Evolutionary conservation across 2,329 filamentous ascomycete species (phyloP), one percentile per base, ranked within the genome.

Genomic region (Epichloe sylvatica): DNA sequence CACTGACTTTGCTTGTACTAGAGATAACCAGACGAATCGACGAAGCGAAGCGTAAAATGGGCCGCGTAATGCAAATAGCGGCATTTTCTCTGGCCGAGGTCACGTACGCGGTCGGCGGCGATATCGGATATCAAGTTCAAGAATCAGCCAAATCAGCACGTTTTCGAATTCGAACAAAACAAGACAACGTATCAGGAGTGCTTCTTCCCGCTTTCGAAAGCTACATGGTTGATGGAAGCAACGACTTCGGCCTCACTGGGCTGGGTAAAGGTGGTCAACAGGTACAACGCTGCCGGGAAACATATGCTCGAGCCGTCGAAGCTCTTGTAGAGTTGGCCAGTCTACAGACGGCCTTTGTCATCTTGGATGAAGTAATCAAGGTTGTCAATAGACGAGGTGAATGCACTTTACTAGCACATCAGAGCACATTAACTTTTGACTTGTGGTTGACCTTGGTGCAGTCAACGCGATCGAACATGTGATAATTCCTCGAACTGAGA

Each of bases 1-100:
- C 45, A 41, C 53, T 45, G 48, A 38, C 17, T 36, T 25, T 9
- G 19, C 17, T 33, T 21, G 39, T 12, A 30, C 36, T 65, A 87
- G 92, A 98, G 62, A 98, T 98, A 62, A 96, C 92, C 46, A 81
- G 83, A 66, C 85, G 92, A 63, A 98, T 98, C 69, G 91, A 98
- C 72, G 92, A 98, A 68, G 92, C 92, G 40, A 98, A 98, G 71
- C 86, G 90, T 60, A 98, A 98, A 74, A 98, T 98, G 91, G 92
- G 92, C 51, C 81, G 91, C 35, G 92, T 98, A 37, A 98, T 98
- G 92, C 91, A 97, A 68, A 94, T 98, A 62, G 92, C 92, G 39
- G 90, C 92, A 43, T 97, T 98, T 71, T 97, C 91, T 41, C 78
- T 98, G 17, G 92, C 92, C 52, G 92, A 97, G 71, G 92, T 98